Evolutionary conservation across 2,329 filamentous ascomycete genomes (phyloP), one percentile per base, ranked within the genome.

Genomic region (Aspergillus piperis): DNA sequence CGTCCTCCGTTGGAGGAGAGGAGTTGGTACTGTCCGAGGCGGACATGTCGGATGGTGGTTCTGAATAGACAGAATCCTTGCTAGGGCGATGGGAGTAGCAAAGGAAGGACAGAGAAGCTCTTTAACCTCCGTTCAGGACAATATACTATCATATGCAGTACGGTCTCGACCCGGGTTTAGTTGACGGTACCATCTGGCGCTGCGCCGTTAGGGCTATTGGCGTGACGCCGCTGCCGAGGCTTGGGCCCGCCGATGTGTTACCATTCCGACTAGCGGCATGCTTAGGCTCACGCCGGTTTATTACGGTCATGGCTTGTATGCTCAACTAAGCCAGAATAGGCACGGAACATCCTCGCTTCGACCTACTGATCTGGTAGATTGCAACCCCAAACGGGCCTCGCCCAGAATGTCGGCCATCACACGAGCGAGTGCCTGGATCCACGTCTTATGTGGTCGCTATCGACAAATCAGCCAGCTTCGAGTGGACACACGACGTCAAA

Each of bases 271-370:
- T 58, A 58, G 57, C 21, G 39, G 57, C 19, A n/a, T 38, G 25
- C 27, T 55, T 59, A 41, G 41, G 30, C 44, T 32, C 23, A 19
- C 39, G 38, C 39, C 27, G 27, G 48, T 23, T 51, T 41, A 30
- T 23, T 59, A 50, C 57, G n/a, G 50, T 59, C 57, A 30, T 32
- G n/a, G 11, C 27, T 41, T 23, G 38, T 32, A 54, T 19, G 19
- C 42, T 19, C 36, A 8, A 8, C 57, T 59, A 59, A 30, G 6
- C 57, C 50, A 13, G 23, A 50, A 41, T n/a, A n/a, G 30, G 57
- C 8, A 4, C 8, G 38, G 15, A 6, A 3, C 13, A 19, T n/a
- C 50, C 57, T 59, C 57, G 57, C 51, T 59, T 59, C 57, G 50
- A 59, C 57, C 57, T 59, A 49, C 51, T 47, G 17, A 21, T 38